Evolutionary conservation across 345 rosid genomes (phyloP).

Genomic region (Turritis glabra): DNA sequence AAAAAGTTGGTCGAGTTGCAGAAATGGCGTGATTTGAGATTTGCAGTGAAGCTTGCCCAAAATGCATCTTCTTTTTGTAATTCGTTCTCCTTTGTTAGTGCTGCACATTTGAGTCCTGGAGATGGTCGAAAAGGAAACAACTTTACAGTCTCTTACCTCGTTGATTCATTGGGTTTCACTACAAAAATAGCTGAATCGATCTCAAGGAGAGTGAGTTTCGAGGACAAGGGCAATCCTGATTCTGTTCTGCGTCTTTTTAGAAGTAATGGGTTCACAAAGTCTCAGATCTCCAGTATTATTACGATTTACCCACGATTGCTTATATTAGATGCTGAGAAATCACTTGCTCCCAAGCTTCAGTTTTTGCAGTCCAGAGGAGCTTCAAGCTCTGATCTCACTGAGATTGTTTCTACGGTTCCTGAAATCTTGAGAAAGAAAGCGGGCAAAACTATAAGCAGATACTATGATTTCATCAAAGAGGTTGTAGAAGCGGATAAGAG

Average conservation of each 20-base stretch:
- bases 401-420: constrained; percentile 7
- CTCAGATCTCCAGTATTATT: constrained; percentile 32
- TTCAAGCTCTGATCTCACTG: not conserved
- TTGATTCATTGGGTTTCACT: constrained; percentile 25
- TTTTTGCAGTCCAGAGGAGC: constrained; percentile 17
- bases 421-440: constrained; percentile 6
- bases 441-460: not conserved
- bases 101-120: not conserved
- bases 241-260: constrained; percentile 20
- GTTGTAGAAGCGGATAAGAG: not conserved
- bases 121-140: not conserved
- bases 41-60: not conserved
- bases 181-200: constrained; percentile 10
- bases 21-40: not conserved
- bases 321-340: not conserved
- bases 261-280: constrained; percentile 22
- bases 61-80: not conserved
- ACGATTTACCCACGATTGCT: constrained; percentile 15
- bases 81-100: not conserved
- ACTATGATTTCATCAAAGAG: constrained; percentile 12
- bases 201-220: not conserved
- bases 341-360: constrained; percentile 35
- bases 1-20: not conserved
- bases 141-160: constrained; percentile 2
- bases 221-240: not conserved